Conservation (phyloP, 495 filamentous ascomycete species). For the Talaromyces adpressus region DNA sequence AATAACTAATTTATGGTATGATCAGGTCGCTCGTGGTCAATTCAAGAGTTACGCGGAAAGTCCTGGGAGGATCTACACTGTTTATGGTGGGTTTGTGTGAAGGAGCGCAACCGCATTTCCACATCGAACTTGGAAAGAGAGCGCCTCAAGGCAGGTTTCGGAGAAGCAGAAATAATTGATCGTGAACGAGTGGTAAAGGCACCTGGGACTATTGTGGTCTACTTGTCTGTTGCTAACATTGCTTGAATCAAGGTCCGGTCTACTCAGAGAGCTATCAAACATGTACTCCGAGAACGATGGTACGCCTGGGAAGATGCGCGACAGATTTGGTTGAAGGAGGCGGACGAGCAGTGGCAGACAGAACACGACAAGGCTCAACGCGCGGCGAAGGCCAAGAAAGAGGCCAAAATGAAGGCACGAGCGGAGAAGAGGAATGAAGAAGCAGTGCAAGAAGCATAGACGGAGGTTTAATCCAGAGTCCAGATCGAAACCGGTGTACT, state of each 20-base stretch:
- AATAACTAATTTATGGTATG: conserved; percentile 5
- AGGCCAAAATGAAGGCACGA: background rate
- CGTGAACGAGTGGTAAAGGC: conserved; percentile 57
- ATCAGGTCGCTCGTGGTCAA: conserved; percentile 71
- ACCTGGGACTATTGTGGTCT: background rate
- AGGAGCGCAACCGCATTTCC: conserved; percentile 85
- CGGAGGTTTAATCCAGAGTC: background rate
- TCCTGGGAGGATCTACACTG: conserved; percentile 89
- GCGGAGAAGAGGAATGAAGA: background rate
- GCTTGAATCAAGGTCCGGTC: conserved; percentile 47
- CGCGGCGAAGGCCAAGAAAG: background rate
- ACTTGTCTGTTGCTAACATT: conserved; percentile 12
- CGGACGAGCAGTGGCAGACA: conserved; percentile 1
- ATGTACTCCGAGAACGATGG: conserved; percentile 77
- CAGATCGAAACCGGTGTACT: background rate
- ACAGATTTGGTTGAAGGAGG: conserved; percentile 45
- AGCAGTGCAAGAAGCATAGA: background rate
- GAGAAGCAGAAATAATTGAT: conserved; percentile 51
- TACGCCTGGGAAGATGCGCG: conserved; percentile 86
- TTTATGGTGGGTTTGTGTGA: conserved; percentile 92
- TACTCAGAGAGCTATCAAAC: conserved; percentile 75
- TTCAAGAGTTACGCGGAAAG: conserved; percentile 82
- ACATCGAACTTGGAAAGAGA: conserved; percentile 63
- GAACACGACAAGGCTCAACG: background rate
- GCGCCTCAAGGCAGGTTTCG: conserved; percentile 59